Evolutionary conservation across 495 filamentous ascomycete genomes (phyloP), one percentile per base, ranked within the genome.

Genomic region (Neurospora intermedia): DNA sequence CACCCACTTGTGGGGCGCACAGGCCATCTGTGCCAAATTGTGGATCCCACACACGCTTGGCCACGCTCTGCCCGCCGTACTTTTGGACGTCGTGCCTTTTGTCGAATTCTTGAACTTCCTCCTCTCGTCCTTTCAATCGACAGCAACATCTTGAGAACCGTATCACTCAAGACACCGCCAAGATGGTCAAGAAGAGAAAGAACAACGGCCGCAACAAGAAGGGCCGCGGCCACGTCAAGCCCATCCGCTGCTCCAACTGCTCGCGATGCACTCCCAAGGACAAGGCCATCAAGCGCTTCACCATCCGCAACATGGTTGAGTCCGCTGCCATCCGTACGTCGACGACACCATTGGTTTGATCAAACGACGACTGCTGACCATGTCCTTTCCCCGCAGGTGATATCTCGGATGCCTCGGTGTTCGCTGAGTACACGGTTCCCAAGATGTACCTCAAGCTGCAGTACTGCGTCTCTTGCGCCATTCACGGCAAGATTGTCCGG

Each of bases 371-470:
- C 73, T 69, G 43, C 75, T 78, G 54, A 80, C 77, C 43, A 11
- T 43, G 11, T 40, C 39, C 42, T 38, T 62, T 7, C 27, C 10
- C 43, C 76, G 43, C 84, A 99, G 95, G 95, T 93, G 96, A 99
- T 94, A 98, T 99, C 86, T 97, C 94, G 76, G 96, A 99, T 81
- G 96, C 96, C 80, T 98, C 96, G 78, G 96, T 99, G 84, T 98
- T 98, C 89, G 86, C 92, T 76, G 96, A 99, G 88, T 99, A 99
- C 88, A 92, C 93, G 74, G 94, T 99, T 84, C 96, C 96, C 85
- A 99, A 99, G 91, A 99, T 99, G 96, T 99, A 99, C 91, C 88
- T 99, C 84, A 99, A 99, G 91, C 91, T 99, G 83, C 96, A 99
- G 89, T 99, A 99, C 93, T 99, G 96, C 85, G 96, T 99, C 81